Conservation (phyloP, 2,329 filamentous ascomycete genomes). For the Talaromyces sp. region DNA sequence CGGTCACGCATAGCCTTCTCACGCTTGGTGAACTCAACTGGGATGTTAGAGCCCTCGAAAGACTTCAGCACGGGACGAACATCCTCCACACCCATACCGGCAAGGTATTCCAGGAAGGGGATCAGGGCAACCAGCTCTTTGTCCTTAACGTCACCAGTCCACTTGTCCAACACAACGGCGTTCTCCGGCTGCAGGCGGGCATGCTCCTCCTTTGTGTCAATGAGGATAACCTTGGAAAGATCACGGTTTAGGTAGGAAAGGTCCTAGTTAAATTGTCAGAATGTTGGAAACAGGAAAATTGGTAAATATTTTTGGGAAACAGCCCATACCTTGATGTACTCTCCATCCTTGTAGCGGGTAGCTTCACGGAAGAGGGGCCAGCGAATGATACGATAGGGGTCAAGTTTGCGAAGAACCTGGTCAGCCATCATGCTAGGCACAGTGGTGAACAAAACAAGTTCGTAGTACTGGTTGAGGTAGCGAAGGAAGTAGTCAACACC, state of each 20-base stretch:
- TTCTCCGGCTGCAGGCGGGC: slow-evolving; percentile 94
- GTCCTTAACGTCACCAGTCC: slow-evolving; percentile 81
- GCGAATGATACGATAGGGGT: slow-evolving; percentile 92
- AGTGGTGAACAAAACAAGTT: slow-evolving; percentile 92
- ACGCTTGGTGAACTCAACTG: slow-evolving; percentile 83
- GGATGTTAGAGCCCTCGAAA: slow-evolving; percentile 87
- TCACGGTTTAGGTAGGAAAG: slow-evolving; percentile 97
- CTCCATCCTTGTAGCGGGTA: slow-evolving; percentile 94
- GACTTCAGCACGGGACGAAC: slow-evolving; percentile 84
- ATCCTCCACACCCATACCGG: slow-evolving; percentile 88
- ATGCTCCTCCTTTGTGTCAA: slow-evolving; percentile 83
- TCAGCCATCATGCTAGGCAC: slow-evolving; percentile 83
- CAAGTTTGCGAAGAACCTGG: slow-evolving; percentile 86
- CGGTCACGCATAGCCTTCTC: slow-evolving; percentile 83
- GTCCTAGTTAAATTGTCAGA: slow-evolving; percentile 60
- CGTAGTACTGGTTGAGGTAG: slow-evolving; percentile 97
- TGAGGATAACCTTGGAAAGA: slow-evolving; percentile 89
- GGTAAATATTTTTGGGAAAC: neutral
- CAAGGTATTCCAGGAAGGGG: slow-evolving; percentile 95
- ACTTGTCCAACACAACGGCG: slow-evolving; percentile 86
- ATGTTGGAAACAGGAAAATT: neutral
- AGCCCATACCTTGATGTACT: slow-evolving; percentile 82
- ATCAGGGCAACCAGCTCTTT: slow-evolving; percentile 86
- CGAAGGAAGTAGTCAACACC: slow-evolving; percentile 96
- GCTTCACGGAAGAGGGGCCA: slow-evolving; percentile 95